Conservation (phyloP, 2,329 filamentous ascomycete genomes). For the Botrytis medusae region DNA sequence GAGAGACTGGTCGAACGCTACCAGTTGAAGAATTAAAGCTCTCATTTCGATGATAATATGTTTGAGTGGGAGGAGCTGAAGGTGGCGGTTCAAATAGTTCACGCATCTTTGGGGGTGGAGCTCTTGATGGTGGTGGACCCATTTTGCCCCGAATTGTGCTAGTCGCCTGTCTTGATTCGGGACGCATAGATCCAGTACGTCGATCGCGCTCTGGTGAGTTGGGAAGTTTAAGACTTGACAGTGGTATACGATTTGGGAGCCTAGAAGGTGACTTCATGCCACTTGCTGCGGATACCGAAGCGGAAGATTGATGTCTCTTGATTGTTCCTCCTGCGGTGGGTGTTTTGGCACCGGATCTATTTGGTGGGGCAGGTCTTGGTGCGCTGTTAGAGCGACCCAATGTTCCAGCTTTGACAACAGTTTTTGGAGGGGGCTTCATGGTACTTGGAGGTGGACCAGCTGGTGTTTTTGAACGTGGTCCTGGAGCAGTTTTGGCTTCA, state of each 20-base stretch:
- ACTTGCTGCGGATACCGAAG: conserved; percentile 18
- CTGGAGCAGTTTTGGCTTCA: conserved; percentile 57
- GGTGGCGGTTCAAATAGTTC: conserved; percentile 62
- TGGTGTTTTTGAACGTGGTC: conserved; percentile 74
- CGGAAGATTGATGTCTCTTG: conserved; percentile 35
- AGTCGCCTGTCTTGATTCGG: conserved; percentile 36
- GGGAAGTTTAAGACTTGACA: conserved; percentile 67
- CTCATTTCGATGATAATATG: conserved; percentile 51
- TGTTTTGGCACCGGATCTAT: conserved; percentile 49
- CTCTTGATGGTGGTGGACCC: conserved; percentile 58
- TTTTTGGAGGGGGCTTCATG: conserved; percentile 26
- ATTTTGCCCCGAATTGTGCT: conserved; percentile 44
- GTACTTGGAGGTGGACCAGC: conserved; percentile 57
- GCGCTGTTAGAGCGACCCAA: conserved; percentile 36
- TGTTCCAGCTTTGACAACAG: conserved; percentile 32
- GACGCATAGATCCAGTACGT: conserved; percentile 30
- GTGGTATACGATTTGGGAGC: conserved; percentile 67
- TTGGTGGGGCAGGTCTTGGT: conserved; percentile 33
- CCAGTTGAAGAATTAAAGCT: conserved; percentile 50
- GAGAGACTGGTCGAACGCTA: conserved; percentile 61
- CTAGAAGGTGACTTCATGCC: conserved; percentile 59
- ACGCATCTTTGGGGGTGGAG: conserved; percentile 89
- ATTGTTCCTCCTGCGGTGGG: conserved; percentile 47
- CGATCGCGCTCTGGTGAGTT: conserved; percentile 75
- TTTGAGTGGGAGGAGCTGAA: conserved; percentile 51